Conservation (phyloP, 371 early-diverging fungal genomes). For the Nematocida sp. region DNA sequence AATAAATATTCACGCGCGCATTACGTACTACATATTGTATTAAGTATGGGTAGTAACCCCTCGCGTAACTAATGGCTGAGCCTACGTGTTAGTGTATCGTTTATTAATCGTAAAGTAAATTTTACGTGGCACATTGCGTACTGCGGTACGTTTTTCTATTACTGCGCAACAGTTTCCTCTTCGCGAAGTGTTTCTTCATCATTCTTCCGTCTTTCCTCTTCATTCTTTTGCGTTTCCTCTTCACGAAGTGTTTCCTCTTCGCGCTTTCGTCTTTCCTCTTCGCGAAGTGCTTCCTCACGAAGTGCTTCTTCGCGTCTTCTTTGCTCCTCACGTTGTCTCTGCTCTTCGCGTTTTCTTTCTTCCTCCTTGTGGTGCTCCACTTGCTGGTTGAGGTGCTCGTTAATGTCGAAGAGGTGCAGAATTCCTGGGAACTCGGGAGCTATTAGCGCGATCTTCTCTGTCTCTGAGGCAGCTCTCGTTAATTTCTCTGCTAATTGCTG, state of each 20-base stretch:
- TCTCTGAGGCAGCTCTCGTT: neutral
- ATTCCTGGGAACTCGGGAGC: conserved; percentile 33
- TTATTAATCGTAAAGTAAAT: no score
- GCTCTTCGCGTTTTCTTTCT: neutral
- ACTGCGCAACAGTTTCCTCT: no score
- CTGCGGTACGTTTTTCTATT: no score
- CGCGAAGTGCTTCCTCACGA: neutral
- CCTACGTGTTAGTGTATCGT: no score
- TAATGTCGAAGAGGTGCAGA: conserved; percentile 3
- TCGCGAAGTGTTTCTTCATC: neutral
- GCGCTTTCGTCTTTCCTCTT: neutral
- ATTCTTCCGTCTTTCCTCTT: neutral
- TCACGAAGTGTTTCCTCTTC: conserved; percentile 13
- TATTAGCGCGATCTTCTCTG: neutral
- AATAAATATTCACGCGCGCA: no score
- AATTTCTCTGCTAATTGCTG: neutral
- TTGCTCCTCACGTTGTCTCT: neutral
- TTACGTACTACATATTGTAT: no score
- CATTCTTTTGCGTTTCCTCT: neutral
- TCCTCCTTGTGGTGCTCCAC: neutral
- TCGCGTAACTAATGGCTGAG: no score
- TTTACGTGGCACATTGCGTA: no score
- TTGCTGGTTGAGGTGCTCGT: neutral
- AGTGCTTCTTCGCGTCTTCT: conserved; percentile 4
- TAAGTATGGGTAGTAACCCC: no score